Evolutionary conservation across 345 rosid genomes (phyloP).

Genomic region (Aquilaria yunnanensis): DNA sequence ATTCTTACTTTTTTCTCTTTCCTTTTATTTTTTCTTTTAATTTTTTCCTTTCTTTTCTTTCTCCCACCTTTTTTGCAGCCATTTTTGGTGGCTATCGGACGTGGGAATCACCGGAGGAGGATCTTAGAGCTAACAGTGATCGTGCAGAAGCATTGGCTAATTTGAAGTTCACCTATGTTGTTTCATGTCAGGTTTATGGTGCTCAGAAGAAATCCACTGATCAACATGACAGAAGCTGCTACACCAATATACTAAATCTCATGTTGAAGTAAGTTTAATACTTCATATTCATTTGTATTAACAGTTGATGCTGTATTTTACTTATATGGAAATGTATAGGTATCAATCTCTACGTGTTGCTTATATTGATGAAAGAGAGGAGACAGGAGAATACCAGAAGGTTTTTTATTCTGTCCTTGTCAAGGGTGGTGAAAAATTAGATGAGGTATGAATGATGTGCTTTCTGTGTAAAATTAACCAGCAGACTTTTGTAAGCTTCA

Average conservation of each 20-base stretch:
- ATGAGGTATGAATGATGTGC: constrained; percentile 50
- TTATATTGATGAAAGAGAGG: constrained; percentile 82
- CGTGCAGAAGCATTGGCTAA: constrained; percentile 66
- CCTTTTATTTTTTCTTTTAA: background rate
- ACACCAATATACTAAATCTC: constrained; percentile 72
- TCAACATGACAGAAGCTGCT: constrained; percentile 46
- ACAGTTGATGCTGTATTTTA: constrained; percentile 11
- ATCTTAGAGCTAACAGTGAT: constrained; percentile 21
- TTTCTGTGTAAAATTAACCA: constrained; percentile 8
- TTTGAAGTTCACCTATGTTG: constrained; percentile 93
- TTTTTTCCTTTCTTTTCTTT: background rate
- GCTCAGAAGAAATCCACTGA: constrained; percentile 72
- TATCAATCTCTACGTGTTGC: constrained; percentile 94
- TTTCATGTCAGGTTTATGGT: constrained; percentile 94
- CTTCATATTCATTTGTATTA: background rate
- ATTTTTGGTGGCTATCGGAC: constrained; percentile 24
- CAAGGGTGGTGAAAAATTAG: constrained; percentile 71
- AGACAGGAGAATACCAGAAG: constrained; percentile 49
- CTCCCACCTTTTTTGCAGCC: constrained; percentile 32
- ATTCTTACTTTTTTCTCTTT: background rate
- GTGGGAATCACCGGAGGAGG: constrained; percentile 24
- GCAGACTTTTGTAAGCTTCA: background rate
- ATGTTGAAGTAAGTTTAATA: constrained; percentile 69
- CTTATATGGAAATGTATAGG: constrained; percentile 30
- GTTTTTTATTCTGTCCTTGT: constrained; percentile 79